A percentile compares a stretch with the other conserved stretches of the same genome.
These are phyloP conservation scores for Pythium phragmitis DNA, from an alignment of 352 stramenopile species.

Conservation along the genomic window DNA sequence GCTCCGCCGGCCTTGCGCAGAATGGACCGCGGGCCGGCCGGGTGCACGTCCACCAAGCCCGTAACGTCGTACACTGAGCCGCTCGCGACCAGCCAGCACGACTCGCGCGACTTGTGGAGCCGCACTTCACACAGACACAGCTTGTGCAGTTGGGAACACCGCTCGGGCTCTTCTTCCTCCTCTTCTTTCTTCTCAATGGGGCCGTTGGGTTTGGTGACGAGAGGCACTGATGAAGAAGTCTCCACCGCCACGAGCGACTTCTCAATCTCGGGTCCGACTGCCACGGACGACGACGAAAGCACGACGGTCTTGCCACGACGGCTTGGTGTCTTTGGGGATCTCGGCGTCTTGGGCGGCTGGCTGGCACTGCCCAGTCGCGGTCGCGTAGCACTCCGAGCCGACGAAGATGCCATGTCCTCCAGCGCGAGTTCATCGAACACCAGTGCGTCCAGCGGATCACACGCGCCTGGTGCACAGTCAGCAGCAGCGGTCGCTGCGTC, in stretches of 20 bases:
- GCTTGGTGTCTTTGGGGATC: constrained; percentile 14
- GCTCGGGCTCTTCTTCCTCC: constrained; percentile 7
- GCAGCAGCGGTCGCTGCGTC: constrained; percentile 17
- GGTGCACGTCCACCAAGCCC: constrained; percentile 67
- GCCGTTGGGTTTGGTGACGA: background rate
- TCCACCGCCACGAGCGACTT: constrained; percentile 1
- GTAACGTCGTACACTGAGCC: constrained; percentile 87
- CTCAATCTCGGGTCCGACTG: background rate
- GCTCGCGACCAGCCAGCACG: constrained; percentile 95
- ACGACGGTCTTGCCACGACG: constrained; percentile 27
- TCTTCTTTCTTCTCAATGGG: background rate
- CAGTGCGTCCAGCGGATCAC: constrained; percentile 35
- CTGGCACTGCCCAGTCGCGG: constrained; percentile 20
- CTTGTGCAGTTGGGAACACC: constrained; percentile 62
- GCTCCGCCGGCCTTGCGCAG: constrained; percentile 74
- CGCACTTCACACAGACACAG: constrained; percentile 78
- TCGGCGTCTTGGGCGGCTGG: constrained; percentile 8
- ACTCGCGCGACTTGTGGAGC: constrained; percentile 87
- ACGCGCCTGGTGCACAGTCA: constrained; percentile 48
- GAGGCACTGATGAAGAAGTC: background rate
- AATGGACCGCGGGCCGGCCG: constrained; percentile 74
- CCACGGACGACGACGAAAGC: background rate
- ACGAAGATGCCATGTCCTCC: constrained; percentile 17
- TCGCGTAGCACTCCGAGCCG: constrained; percentile 2
- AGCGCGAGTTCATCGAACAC: constrained; percentile 16